Evolutionary conservation across 768 basidiomycete species (phyloP), one percentile per base, ranked within the genome.

Genomic region (Leccinum variicolor): DNA sequence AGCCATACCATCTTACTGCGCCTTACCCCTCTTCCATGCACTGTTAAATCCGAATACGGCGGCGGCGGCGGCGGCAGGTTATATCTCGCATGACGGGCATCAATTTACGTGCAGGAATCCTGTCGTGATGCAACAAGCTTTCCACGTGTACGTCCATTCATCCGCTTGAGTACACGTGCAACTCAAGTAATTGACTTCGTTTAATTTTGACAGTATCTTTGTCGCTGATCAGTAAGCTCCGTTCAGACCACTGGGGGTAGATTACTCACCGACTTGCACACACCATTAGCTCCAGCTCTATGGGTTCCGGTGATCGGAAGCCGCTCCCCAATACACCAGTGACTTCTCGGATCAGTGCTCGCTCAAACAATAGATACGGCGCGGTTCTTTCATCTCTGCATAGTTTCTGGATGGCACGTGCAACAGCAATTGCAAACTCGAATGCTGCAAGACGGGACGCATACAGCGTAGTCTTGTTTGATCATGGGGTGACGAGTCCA

Each of bases 51-150:
- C 69, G 5, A 68, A 67, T 23, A 61, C 69, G 6, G 62, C 69
- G 1, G 59, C 66, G 1, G 59, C 64, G 1, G 59, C 64, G 4
- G 75, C 73, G 1, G n/a, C 69, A 3, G 79, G 83, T 6, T 80
- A 86, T 60, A 59, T 82, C 43, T 85, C 84, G 3, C 71, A 70
- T 21, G 84, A 86, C 50, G 84, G 85, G 0, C 85, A 86, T 64
- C 60, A 74, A 11, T 86, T 83, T 56, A 28, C 66, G 1, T 86
- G 84, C 69, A 74, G 73, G 53, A 83, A 85, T 59, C 85, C 85
- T 1, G 73, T 73, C 1, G 71, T 78, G 9, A 66, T 81, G 67
- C 79, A 78, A 19, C 83, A 80, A 61, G 75, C 84, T 0, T 85
- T 79, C 70, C 84, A 86, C 65, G 82, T 86, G 82, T 85, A 66